Evolutionary conservation across 2,329 filamentous ascomycete genomes (phyloP), one percentile per base, ranked within the genome.

Genomic region (Penicillium sp.): DNA sequence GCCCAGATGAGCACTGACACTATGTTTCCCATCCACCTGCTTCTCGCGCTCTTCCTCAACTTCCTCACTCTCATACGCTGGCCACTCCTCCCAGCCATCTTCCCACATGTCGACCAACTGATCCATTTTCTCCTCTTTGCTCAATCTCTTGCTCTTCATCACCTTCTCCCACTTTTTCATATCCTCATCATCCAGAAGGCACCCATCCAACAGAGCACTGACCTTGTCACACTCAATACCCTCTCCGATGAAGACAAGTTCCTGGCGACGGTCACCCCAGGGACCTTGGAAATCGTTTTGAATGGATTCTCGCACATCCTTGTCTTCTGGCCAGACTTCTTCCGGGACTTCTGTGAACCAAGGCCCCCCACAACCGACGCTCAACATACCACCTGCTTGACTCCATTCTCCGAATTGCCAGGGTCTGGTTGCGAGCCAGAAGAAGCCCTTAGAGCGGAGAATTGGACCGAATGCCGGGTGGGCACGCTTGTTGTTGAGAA

Each of bases 221-320:
- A 89, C 69, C 0, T 71, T 75, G 4, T 64, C 61, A 1, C 74
- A 61, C 41, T 87, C 75, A 12, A 89, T 72, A 4, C 76, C 75
- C 65, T 88, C 83, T 0, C 86, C 86, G 49, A 89, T 88, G 52
- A 89, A 86, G 2, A 89, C 86, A 6, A 89, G 64, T 64, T 89
- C 86, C 63, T 89, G 85, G 2, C 85, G 74, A 1, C 85, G 75
- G 57, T 89, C 86, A 0, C 83, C 85, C 83, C 84, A 88, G 8
- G 70, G 68, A 4, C 68, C 70, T 27, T 72, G 64, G 44, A 80
- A 79, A 49, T 81, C 77, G 28, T 77, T 70, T 43, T 69, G 64
- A 34, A 80, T 77, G 10, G 75, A 74, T 35, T 70, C 64, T 19
- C 70, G 60, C 2, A 79, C 77, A 11, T 77, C 76, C 22, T 69